Percentiles rank a stretch among this genome's conserved stretches.
Evolutionary conservation across 2,329 filamentous ascomycete genomes (phyloP).

Genomic region (Xylaria sp.): DNA sequence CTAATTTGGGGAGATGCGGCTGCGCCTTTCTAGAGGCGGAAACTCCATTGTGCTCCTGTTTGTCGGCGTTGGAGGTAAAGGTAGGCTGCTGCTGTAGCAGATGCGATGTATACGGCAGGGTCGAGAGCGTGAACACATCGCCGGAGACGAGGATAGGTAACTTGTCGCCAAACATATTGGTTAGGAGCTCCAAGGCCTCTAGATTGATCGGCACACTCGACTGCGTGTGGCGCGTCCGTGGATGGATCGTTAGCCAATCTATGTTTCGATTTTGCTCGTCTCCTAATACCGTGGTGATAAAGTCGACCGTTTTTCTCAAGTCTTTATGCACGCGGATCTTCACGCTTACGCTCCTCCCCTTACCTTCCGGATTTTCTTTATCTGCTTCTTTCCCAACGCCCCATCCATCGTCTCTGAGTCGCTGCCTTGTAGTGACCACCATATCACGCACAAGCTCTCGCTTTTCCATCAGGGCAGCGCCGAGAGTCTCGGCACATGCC

Average conservation of each 20-base stretch:
- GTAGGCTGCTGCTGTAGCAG: constrained; percentile 45
- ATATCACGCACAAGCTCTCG: constrained; percentile 74
- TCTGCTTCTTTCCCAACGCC: constrained; percentile 52
- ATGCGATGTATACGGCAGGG: constrained; percentile 59
- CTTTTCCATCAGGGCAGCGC: constrained; percentile 75
- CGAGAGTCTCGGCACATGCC: constrained; percentile 75
- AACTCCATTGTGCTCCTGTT: constrained; percentile 1
- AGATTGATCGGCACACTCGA: constrained; percentile 70
- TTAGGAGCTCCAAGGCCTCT: constrained; percentile 68
- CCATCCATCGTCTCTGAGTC: constrained; percentile 65
- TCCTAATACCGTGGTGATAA: constrained; percentile 70
- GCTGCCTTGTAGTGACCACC: constrained; percentile 66
- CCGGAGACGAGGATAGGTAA: constrained; percentile 76
- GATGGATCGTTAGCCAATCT: constrained; percentile 78
- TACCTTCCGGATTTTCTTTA: constrained; percentile 47
- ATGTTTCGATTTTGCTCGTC: constrained; percentile 62
- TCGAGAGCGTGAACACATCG: constrained; percentile 70
- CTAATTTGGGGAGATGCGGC: constrained; percentile 59
- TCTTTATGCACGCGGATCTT: constrained; percentile 77
- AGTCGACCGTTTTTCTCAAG: constrained; percentile 69
- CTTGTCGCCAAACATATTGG: constrained; percentile 61
- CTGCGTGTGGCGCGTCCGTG: constrained; percentile 69
- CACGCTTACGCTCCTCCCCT: constrained; percentile 71
- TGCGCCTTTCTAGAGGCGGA: constrained; percentile 36
- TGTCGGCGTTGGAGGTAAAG: constrained; percentile 35